Evolutionary conservation across 306 rosid species (phyloP), one percentile per base, ranked within the genome.

Genomic region (Cicer cuneatum): DNA sequence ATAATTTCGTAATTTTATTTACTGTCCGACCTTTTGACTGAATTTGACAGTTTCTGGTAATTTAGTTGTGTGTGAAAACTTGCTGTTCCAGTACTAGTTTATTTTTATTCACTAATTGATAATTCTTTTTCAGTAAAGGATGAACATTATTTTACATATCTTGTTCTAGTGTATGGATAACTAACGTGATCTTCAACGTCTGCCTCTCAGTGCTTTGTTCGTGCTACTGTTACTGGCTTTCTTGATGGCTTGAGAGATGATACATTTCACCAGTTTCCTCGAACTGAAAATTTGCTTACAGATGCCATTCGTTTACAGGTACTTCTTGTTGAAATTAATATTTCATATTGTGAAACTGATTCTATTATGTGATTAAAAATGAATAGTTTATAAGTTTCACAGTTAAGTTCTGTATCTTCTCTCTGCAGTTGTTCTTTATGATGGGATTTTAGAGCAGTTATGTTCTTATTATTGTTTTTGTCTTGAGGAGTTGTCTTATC

Each of bases 291-390:
- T 82, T 70, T 77, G 82, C 87, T 89, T 71, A 85, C 91, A 15
- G 97, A 93, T 85, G 96, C 94, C 80, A 83, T 91, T 78, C 89
- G 71, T 29, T 75, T 93, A 79, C 98, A 93, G 98, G 96, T 90
- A 83, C 75, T 71, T 24, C 81, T 51, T 63, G 24, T 58, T 63
- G 64, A 64, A 53, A 49, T 13, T 69, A 10, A 52, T 76, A 38
- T 49, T 39, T 66, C 12, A 48, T 7, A 52, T 8, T 54, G n/a
- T 15, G 16, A 72, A 43, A 35, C 45, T 49, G 40, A 29, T 69
- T 78, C 18, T 73, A 37, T 63, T 76, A 46, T 33, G 47, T 43
- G 40, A 41, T 65, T 78, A 37, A 77, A 71, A 77, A 18, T 7
- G 46, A 33, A 42, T 43, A 35, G 21, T 61, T 61, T 73, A 8